These are phyloP conservation scores for Aureobasidium sp. DNA, from an alignment of 2,329 filamentous ascomycete genomes.

Conservation along the genomic window DNA sequence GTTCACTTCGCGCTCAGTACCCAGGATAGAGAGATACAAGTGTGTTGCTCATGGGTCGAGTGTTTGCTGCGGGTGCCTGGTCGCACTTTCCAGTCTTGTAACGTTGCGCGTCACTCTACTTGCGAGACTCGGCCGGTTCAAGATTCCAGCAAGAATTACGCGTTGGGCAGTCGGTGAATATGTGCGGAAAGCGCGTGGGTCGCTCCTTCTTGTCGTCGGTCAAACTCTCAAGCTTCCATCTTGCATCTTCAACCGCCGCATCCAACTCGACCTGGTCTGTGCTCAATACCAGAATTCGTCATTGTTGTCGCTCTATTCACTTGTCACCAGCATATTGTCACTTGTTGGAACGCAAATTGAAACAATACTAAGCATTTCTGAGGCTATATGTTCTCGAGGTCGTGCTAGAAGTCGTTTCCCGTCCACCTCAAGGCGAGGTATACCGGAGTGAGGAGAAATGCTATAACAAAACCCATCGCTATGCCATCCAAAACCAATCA, in stretches of 20 bases:
- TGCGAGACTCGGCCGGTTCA: neutral
- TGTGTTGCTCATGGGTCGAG: neutral
- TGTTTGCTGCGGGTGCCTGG: neutral
- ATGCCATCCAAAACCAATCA: neutral
- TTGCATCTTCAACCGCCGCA: neutral
- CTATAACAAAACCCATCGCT: constrained; percentile 5
- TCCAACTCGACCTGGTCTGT: neutral
- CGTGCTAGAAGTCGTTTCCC: neutral
- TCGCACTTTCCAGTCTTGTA: neutral
- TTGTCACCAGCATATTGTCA: neutral
- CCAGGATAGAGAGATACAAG: neutral
- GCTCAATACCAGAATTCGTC: constrained; percentile 1
- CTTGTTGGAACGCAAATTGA: neutral
- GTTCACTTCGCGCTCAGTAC: neutral
- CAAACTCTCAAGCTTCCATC: constrained; percentile 3
- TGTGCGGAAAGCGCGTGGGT: neutral
- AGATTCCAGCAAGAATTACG: neutral
- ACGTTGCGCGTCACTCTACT: neutral
- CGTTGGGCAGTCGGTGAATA: neutral
- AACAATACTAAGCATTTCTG: neutral
- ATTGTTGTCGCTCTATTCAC: neutral
- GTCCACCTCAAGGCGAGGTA: neutral
- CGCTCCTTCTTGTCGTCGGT: neutral
- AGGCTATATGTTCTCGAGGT: neutral
- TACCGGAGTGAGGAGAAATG: neutral